Conservation (phyloP, 2,329 filamentous ascomycete species). For the Beauveria asiatica region DNA sequence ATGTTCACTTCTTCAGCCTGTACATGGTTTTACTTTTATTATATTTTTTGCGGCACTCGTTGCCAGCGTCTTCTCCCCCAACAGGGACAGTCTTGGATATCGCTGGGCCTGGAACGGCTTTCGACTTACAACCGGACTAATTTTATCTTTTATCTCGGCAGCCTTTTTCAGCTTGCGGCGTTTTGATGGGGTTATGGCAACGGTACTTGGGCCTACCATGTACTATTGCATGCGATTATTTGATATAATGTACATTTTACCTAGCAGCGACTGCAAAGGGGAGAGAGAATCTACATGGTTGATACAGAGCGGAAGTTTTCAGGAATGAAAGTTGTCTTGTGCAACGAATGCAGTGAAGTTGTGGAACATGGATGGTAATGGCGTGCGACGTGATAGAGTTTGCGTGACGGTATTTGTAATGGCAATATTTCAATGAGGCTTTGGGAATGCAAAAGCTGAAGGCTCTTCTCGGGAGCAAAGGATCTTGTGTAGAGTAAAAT, state of each 20-base stretch:
- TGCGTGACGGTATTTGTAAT: background rate
- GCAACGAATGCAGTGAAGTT: background rate
- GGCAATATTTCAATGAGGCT: background rate
- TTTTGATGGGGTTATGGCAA: background rate
- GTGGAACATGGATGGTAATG: background rate
- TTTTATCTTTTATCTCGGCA: background rate
- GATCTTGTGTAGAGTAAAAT: background rate
- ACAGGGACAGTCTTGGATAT: background rate
- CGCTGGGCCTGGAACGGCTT: background rate
- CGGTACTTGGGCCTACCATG: background rate
- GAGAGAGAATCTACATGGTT: background rate
- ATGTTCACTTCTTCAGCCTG: background rate
- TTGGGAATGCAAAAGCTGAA: background rate
- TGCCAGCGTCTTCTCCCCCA: background rate
- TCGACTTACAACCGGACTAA: background rate
- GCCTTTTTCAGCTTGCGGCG: background rate
- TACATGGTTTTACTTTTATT: slow-evolving; percentile 4
- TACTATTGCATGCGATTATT: background rate
- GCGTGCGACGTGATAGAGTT: background rate
- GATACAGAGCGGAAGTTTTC: background rate
- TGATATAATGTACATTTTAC: background rate
- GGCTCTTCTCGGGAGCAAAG: background rate
- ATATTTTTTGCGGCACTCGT: background rate
- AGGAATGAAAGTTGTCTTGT: background rate
- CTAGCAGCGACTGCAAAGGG: background rate